Evolutionary conservation across 2,329 filamentous ascomycete species (phyloP).

Genomic region (Basipetospora chlamydospora): DNA sequence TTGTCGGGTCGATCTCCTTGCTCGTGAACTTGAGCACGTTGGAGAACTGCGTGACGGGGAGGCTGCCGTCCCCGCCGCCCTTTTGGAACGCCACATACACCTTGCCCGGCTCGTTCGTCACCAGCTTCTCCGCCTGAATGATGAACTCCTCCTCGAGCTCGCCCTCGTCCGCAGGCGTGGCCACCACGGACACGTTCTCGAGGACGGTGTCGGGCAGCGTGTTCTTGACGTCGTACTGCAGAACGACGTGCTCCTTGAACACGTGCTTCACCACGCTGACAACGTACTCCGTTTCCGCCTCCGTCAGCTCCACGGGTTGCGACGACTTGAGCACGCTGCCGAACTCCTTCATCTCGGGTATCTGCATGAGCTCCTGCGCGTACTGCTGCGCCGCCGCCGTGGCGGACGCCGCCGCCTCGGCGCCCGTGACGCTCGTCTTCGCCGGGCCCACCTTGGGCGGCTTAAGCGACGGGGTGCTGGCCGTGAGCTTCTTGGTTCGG

Average conservation of each 20-base stretch:
- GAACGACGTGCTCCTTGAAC: slow-evolving; percentile 90
- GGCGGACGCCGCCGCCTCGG: slow-evolving; percentile 62
- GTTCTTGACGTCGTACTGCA: slow-evolving; percentile 97
- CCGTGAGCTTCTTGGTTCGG: slow-evolving; percentile 91
- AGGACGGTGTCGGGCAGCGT: slow-evolving; percentile 82
- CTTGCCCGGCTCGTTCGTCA: slow-evolving; percentile 75
- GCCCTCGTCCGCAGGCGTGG: slow-evolving; percentile 67
- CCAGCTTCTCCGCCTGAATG: slow-evolving; percentile 70
- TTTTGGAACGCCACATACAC: slow-evolving; percentile 94
- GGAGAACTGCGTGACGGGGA: slow-evolving; percentile 69
- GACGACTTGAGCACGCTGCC: slow-evolving; percentile 89
- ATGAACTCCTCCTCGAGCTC: slow-evolving; percentile 86
- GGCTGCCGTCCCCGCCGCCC: slow-evolving; percentile 56
- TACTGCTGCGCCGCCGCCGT: slow-evolving; percentile 78
- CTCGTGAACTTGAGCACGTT: slow-evolving; percentile 94
- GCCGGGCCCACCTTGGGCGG: slow-evolving; percentile 68
- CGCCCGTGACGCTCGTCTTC: slow-evolving; percentile 54
- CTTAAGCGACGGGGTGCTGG: slow-evolving; percentile 84
- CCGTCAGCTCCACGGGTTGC: slow-evolving; percentile 72
- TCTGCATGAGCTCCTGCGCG: slow-evolving; percentile 69
- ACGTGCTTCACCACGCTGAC: slow-evolving; percentile 90
- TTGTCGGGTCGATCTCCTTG: slow-evolving; percentile 94
- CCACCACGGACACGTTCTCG: slow-evolving; percentile 75
- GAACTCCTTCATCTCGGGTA: slow-evolving; percentile 84
- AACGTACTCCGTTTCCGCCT: slow-evolving; percentile 95